phyloP scores from a whole-genome alignment of 352 stramenopile species.

The Stephanocyclus meneghinianus region DNA sequence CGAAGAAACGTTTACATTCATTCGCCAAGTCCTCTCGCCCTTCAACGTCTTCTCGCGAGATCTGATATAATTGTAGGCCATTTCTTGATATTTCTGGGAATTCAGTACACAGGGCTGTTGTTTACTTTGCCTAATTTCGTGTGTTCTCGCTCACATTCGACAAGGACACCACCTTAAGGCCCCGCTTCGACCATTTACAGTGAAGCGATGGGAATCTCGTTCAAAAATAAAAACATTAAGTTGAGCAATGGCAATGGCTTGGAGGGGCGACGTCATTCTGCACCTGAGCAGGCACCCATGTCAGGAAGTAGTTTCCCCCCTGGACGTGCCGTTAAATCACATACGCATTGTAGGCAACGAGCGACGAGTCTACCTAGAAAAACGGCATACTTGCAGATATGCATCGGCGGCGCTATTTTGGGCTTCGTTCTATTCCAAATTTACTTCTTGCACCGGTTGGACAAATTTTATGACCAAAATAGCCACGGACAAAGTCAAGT shows the following conservation, averaged over 20 bases:
- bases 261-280: background rate
- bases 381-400: background rate
- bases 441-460: conserved; percentile 13
- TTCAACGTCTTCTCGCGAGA: too few relatives aligned
- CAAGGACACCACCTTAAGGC: too few relatives aligned
- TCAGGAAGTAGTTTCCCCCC: background rate
- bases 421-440: conserved; percentile 18
- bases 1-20: too few relatives aligned
- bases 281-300: background rate
- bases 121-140: too few relatives aligned
- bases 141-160: too few relatives aligned
- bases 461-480: conserved; percentile 1
- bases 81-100: too few relatives aligned
- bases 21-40: too few relatives aligned
- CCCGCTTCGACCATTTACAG: too few relatives aligned
- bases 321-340: background rate
- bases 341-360: background rate
- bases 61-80: too few relatives aligned
- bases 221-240: background rate
- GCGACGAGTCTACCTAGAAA: background rate
- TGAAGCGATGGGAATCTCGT: background rate
- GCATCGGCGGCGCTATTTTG: background rate
- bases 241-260: background rate
- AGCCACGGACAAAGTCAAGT: too few relatives aligned
- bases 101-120: too few relatives aligned